These are phyloP conservation scores for Leccinum aurantiacum DNA, from an alignment of 768 basidiomycete species.

Conservation along the genomic window DNA sequence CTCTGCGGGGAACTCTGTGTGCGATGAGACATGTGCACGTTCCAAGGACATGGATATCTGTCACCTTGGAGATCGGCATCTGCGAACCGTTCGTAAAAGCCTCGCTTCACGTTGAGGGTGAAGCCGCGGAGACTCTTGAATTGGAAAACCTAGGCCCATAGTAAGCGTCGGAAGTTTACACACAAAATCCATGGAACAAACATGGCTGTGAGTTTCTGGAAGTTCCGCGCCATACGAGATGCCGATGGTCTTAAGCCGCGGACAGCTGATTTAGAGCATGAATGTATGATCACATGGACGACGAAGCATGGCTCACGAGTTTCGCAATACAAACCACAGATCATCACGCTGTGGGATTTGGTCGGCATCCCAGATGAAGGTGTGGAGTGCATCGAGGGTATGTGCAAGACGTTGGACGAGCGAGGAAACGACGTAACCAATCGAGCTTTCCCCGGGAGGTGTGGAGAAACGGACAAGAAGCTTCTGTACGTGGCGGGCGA, in stretches of 20 bases:
- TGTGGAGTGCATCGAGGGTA: conserved; percentile 61
- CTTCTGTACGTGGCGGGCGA: conserved; percentile 67
- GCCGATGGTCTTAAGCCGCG: conserved; percentile 59
- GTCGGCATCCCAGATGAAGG: conserved; percentile 72
- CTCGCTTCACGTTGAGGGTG: conserved; percentile 54
- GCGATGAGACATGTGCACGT: conserved; percentile 4
- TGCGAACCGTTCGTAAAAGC: conserved; percentile 60
- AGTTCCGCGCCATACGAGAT: conserved; percentile 62
- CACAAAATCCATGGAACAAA: conserved; percentile 35
- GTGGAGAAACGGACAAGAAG: conserved; percentile 46
- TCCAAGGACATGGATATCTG: not conserved
- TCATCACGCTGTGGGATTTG: conserved; percentile 64
- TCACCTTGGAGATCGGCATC: conserved; percentile 57
- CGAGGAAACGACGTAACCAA: conserved; percentile 41
- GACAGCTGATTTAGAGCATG: conserved; percentile 48
- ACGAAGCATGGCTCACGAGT: conserved; percentile 46
- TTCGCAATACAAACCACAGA: conserved; percentile 75
- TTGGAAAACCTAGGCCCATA: conserved; percentile 56
- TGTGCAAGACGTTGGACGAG: conserved; percentile 52
- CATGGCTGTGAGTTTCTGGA: conserved; percentile 60
- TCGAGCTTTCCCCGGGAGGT: conserved; percentile 28
- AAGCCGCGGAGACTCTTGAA: conserved; percentile 65
- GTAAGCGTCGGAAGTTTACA: not conserved
- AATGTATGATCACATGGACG: not conserved
- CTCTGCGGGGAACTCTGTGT: conserved; percentile 26